These are phyloP conservation scores for Escovopsis sp. DNA, from an alignment of 2,329 filamentous ascomycete genomes.

Conservation along the genomic window DNA sequence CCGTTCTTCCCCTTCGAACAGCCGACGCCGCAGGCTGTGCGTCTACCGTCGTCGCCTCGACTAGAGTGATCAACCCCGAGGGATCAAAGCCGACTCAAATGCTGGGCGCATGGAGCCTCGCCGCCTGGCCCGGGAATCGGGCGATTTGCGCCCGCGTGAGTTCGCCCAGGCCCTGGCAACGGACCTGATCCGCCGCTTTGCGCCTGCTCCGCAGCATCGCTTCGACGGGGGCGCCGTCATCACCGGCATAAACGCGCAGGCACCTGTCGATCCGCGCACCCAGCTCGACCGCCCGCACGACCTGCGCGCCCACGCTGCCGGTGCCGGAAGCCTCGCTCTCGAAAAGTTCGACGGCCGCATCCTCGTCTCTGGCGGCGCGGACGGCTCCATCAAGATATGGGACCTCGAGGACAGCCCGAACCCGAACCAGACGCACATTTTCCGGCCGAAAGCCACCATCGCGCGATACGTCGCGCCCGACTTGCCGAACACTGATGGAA, in stretches of 20 bases:
- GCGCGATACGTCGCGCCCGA: conserved; percentile 20
- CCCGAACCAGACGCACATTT: conserved; percentile 30
- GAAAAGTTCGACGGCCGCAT: conserved; percentile 68
- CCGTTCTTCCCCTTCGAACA: too few relatives aligned
- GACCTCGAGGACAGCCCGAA: conserved; percentile 53
- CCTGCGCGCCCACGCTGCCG: conserved; percentile 57
- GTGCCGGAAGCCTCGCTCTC: conserved; percentile 64
- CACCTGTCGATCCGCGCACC: not conserved
- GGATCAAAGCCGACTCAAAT: too few relatives aligned
- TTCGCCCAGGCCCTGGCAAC: conserved; percentile 53
- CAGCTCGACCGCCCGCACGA: conserved; percentile 16
- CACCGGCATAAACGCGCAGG: too few relatives aligned
- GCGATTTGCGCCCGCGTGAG: conserved; percentile 46
- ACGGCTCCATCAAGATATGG: conserved; percentile 76
- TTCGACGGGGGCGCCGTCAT: conserved; percentile 43
- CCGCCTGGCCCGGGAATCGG: conserved; percentile 61
- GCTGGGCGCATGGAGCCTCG: conserved; percentile 52
- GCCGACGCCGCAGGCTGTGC: too few relatives aligned
- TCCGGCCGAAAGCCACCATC: conserved; percentile 38
- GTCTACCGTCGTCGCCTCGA: too few relatives aligned
- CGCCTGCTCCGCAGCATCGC: conserved; percentile 48
- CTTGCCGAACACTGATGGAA: too few relatives aligned
- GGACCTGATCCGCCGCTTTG: conserved; percentile 53
- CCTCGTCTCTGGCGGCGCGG: conserved; percentile 71
- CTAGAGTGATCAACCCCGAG: too few relatives aligned